A percentile compares a stretch with the other conserved stretches of the same genome.
Conservation (phyloP, 345 rosid species). For the Salix viminalis region DNA sequence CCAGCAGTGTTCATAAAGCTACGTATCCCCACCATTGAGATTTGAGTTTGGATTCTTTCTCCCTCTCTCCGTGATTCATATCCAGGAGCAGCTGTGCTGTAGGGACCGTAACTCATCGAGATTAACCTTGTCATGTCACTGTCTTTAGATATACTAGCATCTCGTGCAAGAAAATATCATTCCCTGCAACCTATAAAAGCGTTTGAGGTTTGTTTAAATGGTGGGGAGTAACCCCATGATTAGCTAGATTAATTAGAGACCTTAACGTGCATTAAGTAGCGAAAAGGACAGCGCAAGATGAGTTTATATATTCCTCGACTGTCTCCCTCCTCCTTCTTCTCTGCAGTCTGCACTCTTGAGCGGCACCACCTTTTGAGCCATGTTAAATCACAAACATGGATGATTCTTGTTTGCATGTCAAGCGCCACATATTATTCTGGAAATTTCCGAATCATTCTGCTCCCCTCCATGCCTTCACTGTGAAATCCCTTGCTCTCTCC, state of each 20-base stretch:
- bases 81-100: not conserved
- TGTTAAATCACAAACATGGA: slow-evolving; percentile 25
- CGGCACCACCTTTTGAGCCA: not conserved
- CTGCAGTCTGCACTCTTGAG: not conserved
- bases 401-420: slow-evolving; percentile 13
- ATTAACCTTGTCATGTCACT: slow-evolving; percentile 38
- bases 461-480: not conserved
- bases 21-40: slow-evolving; percentile 15
- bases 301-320: slow-evolving; percentile 19
- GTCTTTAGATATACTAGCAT: slow-evolving; percentile 36
- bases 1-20: slow-evolving; percentile 11
- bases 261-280: not conserved
- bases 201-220: slow-evolving; percentile 6
- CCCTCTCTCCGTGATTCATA: not conserved
- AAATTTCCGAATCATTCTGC: slow-evolving; percentile 11
- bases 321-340: slow-evolving; percentile 1
- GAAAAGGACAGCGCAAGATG: slow-evolving; percentile 1
- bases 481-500: not conserved
- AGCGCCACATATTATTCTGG: slow-evolving; percentile 5
- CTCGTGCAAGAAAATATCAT: slow-evolving; percentile 16
- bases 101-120: slow-evolving; percentile 24
- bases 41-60: not conserved
- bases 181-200: not conserved
- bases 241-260: slow-evolving; percentile 13
- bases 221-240: slow-evolving; percentile 42